These are phyloP conservation scores for Paraconiothyrium brasiliense DNA, from an alignment of 2,329 filamentous ascomycete species.

Conservation along the genomic window DNA sequence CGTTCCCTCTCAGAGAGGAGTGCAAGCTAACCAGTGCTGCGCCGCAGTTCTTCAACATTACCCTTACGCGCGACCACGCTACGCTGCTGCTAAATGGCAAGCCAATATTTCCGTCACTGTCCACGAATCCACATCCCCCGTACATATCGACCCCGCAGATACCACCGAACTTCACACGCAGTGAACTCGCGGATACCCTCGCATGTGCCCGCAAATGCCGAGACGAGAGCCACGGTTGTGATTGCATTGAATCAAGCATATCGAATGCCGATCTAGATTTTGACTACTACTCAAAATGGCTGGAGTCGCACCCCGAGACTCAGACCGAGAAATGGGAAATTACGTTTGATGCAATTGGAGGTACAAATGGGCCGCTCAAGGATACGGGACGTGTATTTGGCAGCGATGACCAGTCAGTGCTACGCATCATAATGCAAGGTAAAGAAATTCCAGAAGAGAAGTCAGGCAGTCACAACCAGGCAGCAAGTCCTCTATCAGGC, in stretches of 20 bases:
- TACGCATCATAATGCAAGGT: slow-evolving; percentile 40
- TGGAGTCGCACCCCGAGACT: slow-evolving; percentile 22
- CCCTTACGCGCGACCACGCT: slow-evolving; percentile 39
- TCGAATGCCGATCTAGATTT: slow-evolving; percentile 26
- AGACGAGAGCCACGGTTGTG: slow-evolving; percentile 4
- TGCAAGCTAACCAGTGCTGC: slow-evolving; percentile 10
- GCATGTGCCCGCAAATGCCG: slow-evolving; percentile 24
- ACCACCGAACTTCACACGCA: slow-evolving; percentile 32
- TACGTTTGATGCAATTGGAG: slow-evolving; percentile 42
- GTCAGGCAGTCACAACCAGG: slow-evolving; percentile 21
- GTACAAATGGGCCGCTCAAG: slow-evolving; percentile 17
- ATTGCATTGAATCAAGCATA: slow-evolving; percentile 23
- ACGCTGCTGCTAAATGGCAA: slow-evolving; percentile 38
- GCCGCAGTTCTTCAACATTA: slow-evolving; percentile 42
- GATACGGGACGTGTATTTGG: slow-evolving; percentile 32
- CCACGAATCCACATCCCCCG: slow-evolving; percentile 35
- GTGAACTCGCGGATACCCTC: slow-evolving; percentile 36
- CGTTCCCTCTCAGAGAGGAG: background rate
- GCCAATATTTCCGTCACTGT: slow-evolving; percentile 37
- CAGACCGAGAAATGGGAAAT: slow-evolving; percentile 38
- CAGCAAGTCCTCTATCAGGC: slow-evolving; percentile 33
- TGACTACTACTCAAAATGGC: slow-evolving; percentile 31
- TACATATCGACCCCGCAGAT: slow-evolving; percentile 30
- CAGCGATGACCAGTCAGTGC: slow-evolving; percentile 33
- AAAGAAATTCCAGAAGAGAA: slow-evolving; percentile 22